Conservation (phyloP, 257 asterid species). For the Marsdenia floribunda region DNA sequence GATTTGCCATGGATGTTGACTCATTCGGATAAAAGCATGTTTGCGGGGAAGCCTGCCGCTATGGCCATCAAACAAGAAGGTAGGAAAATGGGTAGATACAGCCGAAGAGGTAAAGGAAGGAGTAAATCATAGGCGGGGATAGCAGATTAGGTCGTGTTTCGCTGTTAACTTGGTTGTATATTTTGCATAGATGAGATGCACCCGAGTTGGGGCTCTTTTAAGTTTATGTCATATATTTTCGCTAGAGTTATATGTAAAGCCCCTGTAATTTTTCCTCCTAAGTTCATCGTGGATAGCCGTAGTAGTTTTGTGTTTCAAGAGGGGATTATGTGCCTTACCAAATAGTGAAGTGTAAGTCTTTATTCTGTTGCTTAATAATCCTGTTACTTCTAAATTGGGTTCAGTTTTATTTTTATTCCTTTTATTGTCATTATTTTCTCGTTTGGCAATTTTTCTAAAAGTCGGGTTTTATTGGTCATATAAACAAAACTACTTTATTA, state of each 20-base stretch:
- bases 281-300: background rate
- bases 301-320: too few species aligned
- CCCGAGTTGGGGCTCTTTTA: background rate
- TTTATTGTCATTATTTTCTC: too few species aligned
- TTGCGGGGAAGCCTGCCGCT: slow-evolving; percentile 14
- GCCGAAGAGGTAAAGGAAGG: slow-evolving; percentile 39
- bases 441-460: too few species aligned
- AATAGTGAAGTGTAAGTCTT: too few species aligned
- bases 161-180: background rate
- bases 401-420: too few species aligned
- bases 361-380: too few species aligned
- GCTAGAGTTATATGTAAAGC: background rate
- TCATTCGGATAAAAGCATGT: slow-evolving; percentile 19
- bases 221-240: background rate
- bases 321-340: too few species aligned
- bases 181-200: background rate
- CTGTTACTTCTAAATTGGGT: too few species aligned
- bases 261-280: too few species aligned
- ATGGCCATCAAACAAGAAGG: slow-evolving; percentile 30
- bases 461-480: too few species aligned
- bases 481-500: too few species aligned
- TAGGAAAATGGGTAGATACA: slow-evolving; percentile 27
- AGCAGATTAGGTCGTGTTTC: background rate
- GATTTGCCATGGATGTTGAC: slow-evolving; percentile 29
- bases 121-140: slow-evolving; percentile 24